Conservation (phyloP, 306 rosid species). For the Rubus parviflorus region DNA sequence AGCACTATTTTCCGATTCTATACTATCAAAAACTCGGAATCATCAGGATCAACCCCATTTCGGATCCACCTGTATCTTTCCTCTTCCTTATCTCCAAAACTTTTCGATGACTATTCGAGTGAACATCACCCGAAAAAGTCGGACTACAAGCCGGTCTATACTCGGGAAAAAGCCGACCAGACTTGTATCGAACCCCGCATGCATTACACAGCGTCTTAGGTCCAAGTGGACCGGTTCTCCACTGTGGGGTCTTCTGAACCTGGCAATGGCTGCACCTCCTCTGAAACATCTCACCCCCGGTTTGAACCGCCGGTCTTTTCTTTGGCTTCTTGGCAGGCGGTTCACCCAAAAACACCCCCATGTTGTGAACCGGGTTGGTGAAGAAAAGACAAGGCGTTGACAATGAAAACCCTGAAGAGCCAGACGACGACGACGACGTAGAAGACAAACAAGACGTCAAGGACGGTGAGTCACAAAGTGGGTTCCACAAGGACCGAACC, state of each 20-base stretch:
- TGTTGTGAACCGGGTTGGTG: conserved; percentile 24
- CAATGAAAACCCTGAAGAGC: conserved; percentile 21
- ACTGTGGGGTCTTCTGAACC: conserved; percentile 91
- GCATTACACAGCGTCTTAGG: conserved; percentile 91
- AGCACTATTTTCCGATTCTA: conserved; percentile 16
- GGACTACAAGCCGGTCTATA: conserved; percentile 98
- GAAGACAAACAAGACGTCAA: conserved; percentile 42
- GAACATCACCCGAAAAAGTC: conserved; percentile 60
- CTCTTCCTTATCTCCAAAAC: conserved; percentile 82
- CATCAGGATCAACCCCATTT: conserved; percentile 35
- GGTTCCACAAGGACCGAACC: conserved; percentile 29
- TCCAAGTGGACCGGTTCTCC: conserved; percentile 93
- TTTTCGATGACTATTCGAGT: conserved; percentile 89
- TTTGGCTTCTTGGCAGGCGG: conserved; percentile 70
- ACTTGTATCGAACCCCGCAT: conserved; percentile 90
- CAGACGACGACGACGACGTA: conserved; percentile 44
- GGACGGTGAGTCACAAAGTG: conserved; percentile 30
- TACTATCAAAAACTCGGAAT: conserved; percentile 46
- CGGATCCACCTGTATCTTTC: conserved; percentile 50
- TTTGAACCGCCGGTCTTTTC: conserved; percentile 46
- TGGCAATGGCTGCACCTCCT: conserved; percentile 89
- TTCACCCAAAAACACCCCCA: conserved; percentile 5
- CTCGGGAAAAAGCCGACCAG: conserved; percentile 88
- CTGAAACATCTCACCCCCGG: conserved; percentile 32
- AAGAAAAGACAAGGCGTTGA: conserved; percentile 31